A percentile compares a stretch with the other conserved stretches of the same genome.
Conservation (phyloP, 2,329 filamentous ascomycete species). For the Microsporum audouinii region DNA sequence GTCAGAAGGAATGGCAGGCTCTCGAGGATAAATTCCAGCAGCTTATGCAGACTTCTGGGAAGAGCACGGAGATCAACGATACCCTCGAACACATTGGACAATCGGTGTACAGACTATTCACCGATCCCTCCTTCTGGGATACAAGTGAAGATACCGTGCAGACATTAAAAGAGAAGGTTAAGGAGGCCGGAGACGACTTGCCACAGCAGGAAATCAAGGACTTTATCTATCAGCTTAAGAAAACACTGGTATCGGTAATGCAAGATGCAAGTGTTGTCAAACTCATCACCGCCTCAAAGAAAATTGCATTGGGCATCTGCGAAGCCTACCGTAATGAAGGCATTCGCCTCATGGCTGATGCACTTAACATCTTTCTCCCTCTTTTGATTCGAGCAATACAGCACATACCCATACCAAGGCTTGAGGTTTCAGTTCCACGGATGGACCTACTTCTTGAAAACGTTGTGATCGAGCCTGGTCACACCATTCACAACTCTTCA, state of each 20-base stretch:
- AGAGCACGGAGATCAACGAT: constrained; percentile 62
- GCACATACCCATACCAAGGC: constrained; percentile 75
- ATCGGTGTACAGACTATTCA: constrained; percentile 68
- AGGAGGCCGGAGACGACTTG: constrained; percentile 51
- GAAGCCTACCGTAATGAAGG: constrained; percentile 55
- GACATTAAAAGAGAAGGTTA: constrained; percentile 46
- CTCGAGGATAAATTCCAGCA: constrained; percentile 57
- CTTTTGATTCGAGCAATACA: constrained; percentile 66
- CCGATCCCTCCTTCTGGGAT: constrained; percentile 75
- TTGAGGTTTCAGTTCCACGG: constrained; percentile 76
- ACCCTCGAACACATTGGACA: constrained; percentile 62
- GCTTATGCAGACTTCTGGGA: constrained; percentile 60
- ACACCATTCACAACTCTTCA: constrained; percentile 70
- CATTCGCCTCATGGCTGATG: constrained; percentile 60
- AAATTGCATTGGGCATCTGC: constrained; percentile 59
- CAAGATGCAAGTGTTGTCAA: constrained; percentile 62
- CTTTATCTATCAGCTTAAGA: constrained; percentile 56
- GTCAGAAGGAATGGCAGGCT: constrained; percentile 60
- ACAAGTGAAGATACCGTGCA: constrained; percentile 56
- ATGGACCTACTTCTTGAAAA: constrained; percentile 84
- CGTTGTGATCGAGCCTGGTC: constrained; percentile 76
- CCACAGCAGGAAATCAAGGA: constrained; percentile 60
- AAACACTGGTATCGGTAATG: constrained; percentile 56
- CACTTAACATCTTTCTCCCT: constrained; percentile 70
- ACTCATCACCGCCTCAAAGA: constrained; percentile 54